A percentile compares a stretch with the other conserved stretches of the same genome.
phyloP scores from a whole-genome alignment of 495 filamentous ascomycete species.

The Rhypophila decipiens region DNA sequence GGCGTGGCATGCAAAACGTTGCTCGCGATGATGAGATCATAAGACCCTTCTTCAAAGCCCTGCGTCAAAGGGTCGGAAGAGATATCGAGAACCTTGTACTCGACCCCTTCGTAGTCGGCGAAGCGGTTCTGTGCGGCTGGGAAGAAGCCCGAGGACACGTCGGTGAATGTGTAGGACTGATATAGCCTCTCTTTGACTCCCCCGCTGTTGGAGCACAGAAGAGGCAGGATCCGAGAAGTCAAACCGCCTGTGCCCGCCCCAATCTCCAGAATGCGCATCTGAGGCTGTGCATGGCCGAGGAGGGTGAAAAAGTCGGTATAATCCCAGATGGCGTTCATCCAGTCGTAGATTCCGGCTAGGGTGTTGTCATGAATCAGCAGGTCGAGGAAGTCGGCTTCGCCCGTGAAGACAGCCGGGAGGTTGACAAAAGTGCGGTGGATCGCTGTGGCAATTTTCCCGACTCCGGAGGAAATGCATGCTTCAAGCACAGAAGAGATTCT shows the following conservation, averaged over 20 bases:
- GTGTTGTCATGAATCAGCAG: not conserved
- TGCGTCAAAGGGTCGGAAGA: conserved; percentile 31
- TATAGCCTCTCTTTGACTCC: too few relatives aligned
- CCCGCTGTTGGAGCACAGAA: too few relatives aligned
- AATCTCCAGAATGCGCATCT: conserved; percentile 41
- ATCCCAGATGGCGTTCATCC: conserved; percentile 22
- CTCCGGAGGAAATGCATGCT: not conserved
- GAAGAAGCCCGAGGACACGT: conserved; percentile 38
- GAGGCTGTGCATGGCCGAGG: conserved; percentile 13
- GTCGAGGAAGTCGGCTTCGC: conserved; percentile 19
- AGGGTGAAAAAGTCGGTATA: conserved; percentile 19
- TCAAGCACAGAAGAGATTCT: not conserved
- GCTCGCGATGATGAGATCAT: conserved; percentile 42
- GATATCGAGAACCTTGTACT: conserved; percentile 38
- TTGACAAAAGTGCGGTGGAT: conserved; percentile 1
- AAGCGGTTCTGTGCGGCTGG: conserved; percentile 14
- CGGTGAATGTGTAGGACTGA: conserved; percentile 43
- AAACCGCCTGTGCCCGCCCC: conserved; percentile 38
- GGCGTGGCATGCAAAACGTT: conserved; percentile 42
- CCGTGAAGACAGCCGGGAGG: conserved; percentile 15
- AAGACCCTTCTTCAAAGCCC: conserved; percentile 33
- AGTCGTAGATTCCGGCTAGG: conserved; percentile 4
- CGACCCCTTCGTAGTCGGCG: conserved; percentile 32
- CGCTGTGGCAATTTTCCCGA: not conserved
- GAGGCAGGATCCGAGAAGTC: conserved; percentile 24